Evolutionary conservation across 108 stramenopile species (phyloP).

Genomic region (Conticribra weissflogii): DNA sequence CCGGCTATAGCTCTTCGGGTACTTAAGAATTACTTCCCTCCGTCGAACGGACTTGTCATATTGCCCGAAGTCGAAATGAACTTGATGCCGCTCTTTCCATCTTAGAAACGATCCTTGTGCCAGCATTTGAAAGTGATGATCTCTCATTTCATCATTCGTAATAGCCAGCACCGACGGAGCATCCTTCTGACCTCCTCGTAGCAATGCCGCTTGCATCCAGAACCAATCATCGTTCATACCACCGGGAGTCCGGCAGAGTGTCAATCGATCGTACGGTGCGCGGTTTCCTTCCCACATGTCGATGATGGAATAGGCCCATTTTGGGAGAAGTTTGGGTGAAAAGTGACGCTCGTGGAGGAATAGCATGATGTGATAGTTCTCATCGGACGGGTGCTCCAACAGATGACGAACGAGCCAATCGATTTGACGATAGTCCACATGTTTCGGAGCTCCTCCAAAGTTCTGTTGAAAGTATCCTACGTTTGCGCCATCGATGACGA

Average conservation of each 20-base stretch:
- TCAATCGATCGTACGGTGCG: conserved; percentile 37
- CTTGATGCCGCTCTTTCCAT: conserved; percentile 97
- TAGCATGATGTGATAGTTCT: conserved; percentile 47
- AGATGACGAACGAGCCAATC: conserved; percentile 84
- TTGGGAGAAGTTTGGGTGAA: conserved; percentile 54
- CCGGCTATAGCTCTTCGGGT: conserved; percentile 77
- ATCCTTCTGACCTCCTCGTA: conserved; percentile 35
- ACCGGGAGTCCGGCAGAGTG: conserved; percentile 68
- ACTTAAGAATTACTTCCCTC: conserved; percentile 48
- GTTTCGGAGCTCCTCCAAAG: conserved; percentile 78
- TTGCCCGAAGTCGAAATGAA: conserved; percentile 79
- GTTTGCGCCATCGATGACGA: conserved; percentile 98
- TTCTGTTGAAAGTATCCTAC: conserved; percentile 94
- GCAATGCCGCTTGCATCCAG: conserved; percentile 95
- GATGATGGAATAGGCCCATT: conserved; percentile 51
- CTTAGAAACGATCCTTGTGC: conserved; percentile 84
- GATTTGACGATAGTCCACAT: conserved; percentile 93
- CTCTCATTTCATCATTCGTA: conserved; percentile 98
- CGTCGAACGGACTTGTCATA: conserved; percentile 31
- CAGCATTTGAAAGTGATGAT: conserved; percentile 98
- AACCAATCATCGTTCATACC: conserved; percentile 99
- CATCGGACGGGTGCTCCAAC: conserved; percentile 13
- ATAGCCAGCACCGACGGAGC: conserved; percentile 73
- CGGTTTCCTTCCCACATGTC: conserved; percentile 53
- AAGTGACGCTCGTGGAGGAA: conserved; percentile 89